phyloP scores from a whole-genome alignment of 169 alveolate species.

The Cryptosporidium ryanae region DNA sequence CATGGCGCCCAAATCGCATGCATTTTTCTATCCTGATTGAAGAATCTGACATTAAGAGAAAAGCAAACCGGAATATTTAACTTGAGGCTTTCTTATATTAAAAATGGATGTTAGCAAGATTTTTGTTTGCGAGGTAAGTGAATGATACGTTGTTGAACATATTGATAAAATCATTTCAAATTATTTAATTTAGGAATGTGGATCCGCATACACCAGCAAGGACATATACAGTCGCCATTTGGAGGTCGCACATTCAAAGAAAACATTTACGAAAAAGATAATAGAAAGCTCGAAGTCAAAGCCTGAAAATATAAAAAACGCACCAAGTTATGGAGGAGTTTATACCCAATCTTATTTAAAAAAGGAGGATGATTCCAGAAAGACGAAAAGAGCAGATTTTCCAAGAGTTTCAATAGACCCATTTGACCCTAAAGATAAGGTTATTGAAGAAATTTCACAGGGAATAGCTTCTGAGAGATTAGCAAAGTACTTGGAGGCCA shows the following conservation, averaged over 20 bases:
- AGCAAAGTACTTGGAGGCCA: conserved; percentile 55
- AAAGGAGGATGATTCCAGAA: conserved; percentile 10
- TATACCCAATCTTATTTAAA: conserved; percentile 7
- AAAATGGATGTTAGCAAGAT: conserved; percentile 66
- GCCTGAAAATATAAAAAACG: conserved; percentile 8
- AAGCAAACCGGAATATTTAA: neutral
- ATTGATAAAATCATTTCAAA: neutral
- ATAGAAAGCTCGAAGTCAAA: conserved; percentile 21
- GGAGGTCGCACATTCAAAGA: conserved; percentile 42
- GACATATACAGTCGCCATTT: conserved; percentile 62
- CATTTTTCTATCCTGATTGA: neutral
- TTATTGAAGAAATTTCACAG: conserved; percentile 12
- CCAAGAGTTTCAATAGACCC: conserved; percentile 73
- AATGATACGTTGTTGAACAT: neutral
- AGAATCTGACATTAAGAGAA: neutral
- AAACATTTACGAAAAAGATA: conserved; percentile 7
- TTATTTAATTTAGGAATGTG: conserved; percentile 63
- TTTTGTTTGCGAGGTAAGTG: conserved; percentile 73
- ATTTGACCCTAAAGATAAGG: conserved; percentile 54
- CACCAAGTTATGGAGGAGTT: conserved; percentile 27
- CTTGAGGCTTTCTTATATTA: neutral
- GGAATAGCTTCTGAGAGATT: conserved; percentile 71
- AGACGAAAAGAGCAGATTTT: conserved; percentile 37
- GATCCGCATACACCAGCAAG: conserved; percentile 67
- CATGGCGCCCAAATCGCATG: conserved; percentile 63